Conservation (phyloP, 2,329 filamentous ascomycete species). For the Talaromyces sp. region DNA sequence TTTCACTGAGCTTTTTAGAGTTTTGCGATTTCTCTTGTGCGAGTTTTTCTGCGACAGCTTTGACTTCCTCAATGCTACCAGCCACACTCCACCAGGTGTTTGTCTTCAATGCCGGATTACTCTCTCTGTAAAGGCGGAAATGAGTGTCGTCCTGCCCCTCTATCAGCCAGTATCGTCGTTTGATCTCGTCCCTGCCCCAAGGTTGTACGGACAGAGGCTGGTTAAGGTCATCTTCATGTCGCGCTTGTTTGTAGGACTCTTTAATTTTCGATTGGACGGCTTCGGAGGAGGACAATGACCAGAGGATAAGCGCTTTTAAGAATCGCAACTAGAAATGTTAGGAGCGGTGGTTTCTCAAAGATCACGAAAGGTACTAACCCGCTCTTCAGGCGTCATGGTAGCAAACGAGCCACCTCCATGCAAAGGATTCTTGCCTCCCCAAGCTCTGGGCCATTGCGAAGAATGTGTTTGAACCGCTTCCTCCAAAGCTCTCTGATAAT, state of each 20-base stretch:
- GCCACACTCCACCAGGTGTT: constrained; percentile 92
- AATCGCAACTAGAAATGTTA: constrained; percentile 62
- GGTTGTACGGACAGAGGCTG: constrained; percentile 84
- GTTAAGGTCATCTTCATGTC: constrained; percentile 72
- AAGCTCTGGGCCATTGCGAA: constrained; percentile 78
- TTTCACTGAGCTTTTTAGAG: constrained; percentile 69
- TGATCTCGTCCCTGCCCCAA: constrained; percentile 85
- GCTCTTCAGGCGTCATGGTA: constrained; percentile 71
- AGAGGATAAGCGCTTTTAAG: constrained; percentile 75
- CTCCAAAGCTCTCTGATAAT: constrained; percentile 88
- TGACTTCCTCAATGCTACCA: constrained; percentile 81
- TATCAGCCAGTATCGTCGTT: constrained; percentile 86
- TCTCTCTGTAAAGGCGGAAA: constrained; percentile 91
- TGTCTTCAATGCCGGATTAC: constrained; percentile 69
- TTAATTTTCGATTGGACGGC: constrained; percentile 74
- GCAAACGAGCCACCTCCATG: constrained; percentile 75
- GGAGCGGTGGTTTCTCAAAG: background rate
- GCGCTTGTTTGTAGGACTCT: constrained; percentile 79
- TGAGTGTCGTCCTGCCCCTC: constrained; percentile 91
- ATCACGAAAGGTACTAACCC: constrained; percentile 50
- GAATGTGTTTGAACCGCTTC: constrained; percentile 83
- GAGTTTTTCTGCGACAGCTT: constrained; percentile 67
- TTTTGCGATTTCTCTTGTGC: constrained; percentile 74
- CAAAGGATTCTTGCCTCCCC: constrained; percentile 78
- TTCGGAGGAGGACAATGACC: constrained; percentile 86